Base-by-base conservation (phyloP, 2,329 filamentous ascomycete genomes). In the Monosporascus sp. region DNA sequence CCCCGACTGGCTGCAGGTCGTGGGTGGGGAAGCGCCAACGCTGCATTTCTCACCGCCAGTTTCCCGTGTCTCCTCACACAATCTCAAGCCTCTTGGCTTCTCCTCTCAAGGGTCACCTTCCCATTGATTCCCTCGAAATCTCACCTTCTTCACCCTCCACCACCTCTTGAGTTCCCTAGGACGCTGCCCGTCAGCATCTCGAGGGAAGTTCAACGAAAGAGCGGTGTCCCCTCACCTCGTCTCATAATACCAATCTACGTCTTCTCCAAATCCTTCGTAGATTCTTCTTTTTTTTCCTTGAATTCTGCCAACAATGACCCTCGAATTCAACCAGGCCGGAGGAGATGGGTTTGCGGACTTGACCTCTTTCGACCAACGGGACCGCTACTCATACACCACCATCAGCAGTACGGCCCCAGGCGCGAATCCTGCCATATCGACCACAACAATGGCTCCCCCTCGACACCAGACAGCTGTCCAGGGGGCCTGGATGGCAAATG, bases 291-390 rank as follows among this genome's bases (percentile, higher is more conserved):
- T 62, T 64, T 66, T 67, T 59, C 65, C 60, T 57, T 65, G 63
- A 61, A 60, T 60, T 61, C 59, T 64, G 62, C 66, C 64, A 58
- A 78, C 67, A 69, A 80, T 79, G 82, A 79, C 77, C 72, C 78
- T 80, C 75, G 79, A 85, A 67, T 86, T 81, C 74, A 79, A 79
- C 71, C 66, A 73, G 68, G 74, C 75, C 68, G 76, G 75, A 71
- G 78, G 76, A 70, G 81, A 85, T 70, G 79, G 76, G 68, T 77
- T 86, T 66, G 68, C 86, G 67, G 82, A 85, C 67, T 74, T 85
- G 66, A 78, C 75, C 60, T 70, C 72, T 63, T 85, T 78, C 72
- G 79, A 85, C 68, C 77, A 77, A 65, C 76, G 78, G 71, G 76
- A 81, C 61, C 77, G 78, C 67, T 81, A 81, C 65, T 75, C 78